Conservation (phyloP, 129 eudicot genomes). For the sunflower (Helianthus annuus) region DNA sequence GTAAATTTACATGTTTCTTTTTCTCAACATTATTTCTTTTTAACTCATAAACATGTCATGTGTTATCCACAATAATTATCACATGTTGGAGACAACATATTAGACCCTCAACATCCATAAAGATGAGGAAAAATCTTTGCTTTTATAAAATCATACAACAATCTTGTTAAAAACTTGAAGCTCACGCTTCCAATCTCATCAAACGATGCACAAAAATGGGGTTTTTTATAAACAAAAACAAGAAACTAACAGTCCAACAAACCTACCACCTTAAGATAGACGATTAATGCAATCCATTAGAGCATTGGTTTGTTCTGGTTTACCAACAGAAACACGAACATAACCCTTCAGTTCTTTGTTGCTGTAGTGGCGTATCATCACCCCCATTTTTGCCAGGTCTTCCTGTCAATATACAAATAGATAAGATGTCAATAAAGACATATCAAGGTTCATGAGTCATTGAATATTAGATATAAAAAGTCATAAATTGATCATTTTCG, state of each 20-base stretch:
- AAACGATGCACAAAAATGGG: neutral
- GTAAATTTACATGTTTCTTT: too few relatives aligned
- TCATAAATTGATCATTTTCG: neutral
- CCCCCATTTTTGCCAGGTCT: conserved; percentile 92
- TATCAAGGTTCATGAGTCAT: too few relatives aligned
- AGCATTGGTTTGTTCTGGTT: conserved; percentile 88
- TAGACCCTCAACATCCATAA: neutral
- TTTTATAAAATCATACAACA: neutral
- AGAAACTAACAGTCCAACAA: neutral
- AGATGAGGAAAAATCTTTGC: neutral
- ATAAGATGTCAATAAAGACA: neutral
- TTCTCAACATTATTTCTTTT: neutral
- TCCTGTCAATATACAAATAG: conserved; percentile 52
- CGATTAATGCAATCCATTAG: conserved; percentile 66
- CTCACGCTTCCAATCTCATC: neutral
- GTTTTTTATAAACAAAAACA: conserved; percentile 10
- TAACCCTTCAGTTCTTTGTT: conserved; percentile 78
- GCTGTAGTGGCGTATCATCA: conserved; percentile 98
- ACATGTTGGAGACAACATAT: neutral
- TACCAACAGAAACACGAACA: conserved; percentile 97
- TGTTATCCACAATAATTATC: neutral
- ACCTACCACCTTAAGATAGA: conserved; percentile 28
- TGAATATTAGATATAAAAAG: too few relatives aligned
- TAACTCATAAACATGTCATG: neutral
- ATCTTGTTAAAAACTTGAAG: neutral